These are phyloP conservation scores for Akanthomyces muscarius DNA, from an alignment of 2,329 filamentous ascomycete genomes.

Conservation along the genomic window DNA sequence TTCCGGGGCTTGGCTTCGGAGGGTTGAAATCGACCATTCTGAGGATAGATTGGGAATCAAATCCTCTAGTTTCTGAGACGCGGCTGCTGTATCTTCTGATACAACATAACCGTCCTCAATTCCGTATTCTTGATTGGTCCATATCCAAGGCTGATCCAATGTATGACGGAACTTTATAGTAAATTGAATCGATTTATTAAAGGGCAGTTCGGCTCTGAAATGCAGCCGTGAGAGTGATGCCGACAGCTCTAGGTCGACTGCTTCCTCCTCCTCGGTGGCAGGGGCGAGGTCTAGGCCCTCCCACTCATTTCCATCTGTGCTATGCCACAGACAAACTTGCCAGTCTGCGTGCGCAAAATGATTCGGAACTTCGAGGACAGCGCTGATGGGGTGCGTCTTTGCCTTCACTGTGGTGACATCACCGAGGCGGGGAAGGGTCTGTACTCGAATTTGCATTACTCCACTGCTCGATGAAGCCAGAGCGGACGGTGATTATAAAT, in stretches of 20 bases:
- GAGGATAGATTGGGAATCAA: slow-evolving; percentile 57
- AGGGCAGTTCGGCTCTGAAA: slow-evolving; percentile 50
- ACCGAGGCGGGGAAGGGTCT: slow-evolving; percentile 66
- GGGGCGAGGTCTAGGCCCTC: slow-evolving; percentile 45
- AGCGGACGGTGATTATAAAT: not conserved
- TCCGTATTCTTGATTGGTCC: slow-evolving; percentile 63
- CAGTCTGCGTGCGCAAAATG: slow-evolving; percentile 55
- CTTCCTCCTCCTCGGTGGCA: slow-evolving; percentile 26
- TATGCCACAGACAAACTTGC: slow-evolving; percentile 74
- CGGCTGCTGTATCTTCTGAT: slow-evolving; percentile 28
- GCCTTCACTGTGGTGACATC: slow-evolving; percentile 62
- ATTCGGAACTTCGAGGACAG: slow-evolving; percentile 63
- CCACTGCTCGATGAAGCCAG: not conserved
- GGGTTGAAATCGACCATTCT: slow-evolving; percentile 49
- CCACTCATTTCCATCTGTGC: slow-evolving; percentile 52
- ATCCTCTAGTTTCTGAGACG: slow-evolving; percentile 42
- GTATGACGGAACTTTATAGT: slow-evolving; percentile 65
- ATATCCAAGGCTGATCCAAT: slow-evolving; percentile 58
- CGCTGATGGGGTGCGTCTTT: slow-evolving; percentile 55
- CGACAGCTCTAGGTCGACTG: slow-evolving; percentile 45
- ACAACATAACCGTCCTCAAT: slow-evolving; percentile 62
- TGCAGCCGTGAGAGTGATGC: slow-evolving; percentile 38
- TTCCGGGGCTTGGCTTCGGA: slow-evolving; percentile 61
- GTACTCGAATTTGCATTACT: slow-evolving; percentile 37
- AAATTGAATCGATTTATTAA: slow-evolving; percentile 53